phyloP scores from a whole-genome alignment of 2,329 filamentous ascomycete genomes.

The Colletotrichum coccodes region DNA sequence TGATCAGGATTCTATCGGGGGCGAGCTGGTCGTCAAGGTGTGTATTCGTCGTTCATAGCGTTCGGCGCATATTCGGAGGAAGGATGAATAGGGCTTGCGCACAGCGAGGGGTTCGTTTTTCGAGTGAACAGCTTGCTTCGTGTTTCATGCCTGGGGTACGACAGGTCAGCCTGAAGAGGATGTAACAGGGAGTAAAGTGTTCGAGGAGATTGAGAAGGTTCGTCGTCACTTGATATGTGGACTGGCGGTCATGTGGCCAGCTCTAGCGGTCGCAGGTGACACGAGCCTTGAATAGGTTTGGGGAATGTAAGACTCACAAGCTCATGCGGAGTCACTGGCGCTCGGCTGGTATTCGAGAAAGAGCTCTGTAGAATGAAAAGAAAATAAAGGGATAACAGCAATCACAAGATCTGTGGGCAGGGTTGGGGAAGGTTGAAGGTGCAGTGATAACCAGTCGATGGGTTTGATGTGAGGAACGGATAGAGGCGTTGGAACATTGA shows the following conservation, averaged over 20 bases:
- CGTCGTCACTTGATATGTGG: constrained; percentile 5
- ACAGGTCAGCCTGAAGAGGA: background rate
- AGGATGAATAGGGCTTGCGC: background rate
- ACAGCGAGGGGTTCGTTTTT: background rate
- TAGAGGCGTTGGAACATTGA: background rate
- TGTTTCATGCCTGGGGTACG: background rate
- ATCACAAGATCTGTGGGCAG: background rate
- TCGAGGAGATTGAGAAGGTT: background rate
- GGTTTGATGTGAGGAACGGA: too few relatives aligned
- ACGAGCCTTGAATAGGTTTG: background rate
- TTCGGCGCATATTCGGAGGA: constrained; percentile 4
- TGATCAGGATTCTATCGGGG: background rate
- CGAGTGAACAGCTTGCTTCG: background rate
- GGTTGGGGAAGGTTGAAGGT: background rate
- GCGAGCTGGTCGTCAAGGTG: background rate
- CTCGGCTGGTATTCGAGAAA: background rate
- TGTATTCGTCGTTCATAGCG: constrained; percentile 11
- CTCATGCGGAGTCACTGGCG: background rate
- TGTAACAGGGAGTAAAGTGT: background rate
- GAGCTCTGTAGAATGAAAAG: background rate
- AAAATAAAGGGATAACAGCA: background rate
- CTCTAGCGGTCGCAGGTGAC: constrained; percentile 18
- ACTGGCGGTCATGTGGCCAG: constrained; percentile 5
- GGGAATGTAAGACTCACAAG: constrained; percentile 4
- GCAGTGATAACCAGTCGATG: too few relatives aligned